A percentile compares a stretch with the other conserved stretches of the same genome.
Evolutionary conservation across 306 rosid species (phyloP).

Genomic region (Gillenia trifoliata): DNA sequence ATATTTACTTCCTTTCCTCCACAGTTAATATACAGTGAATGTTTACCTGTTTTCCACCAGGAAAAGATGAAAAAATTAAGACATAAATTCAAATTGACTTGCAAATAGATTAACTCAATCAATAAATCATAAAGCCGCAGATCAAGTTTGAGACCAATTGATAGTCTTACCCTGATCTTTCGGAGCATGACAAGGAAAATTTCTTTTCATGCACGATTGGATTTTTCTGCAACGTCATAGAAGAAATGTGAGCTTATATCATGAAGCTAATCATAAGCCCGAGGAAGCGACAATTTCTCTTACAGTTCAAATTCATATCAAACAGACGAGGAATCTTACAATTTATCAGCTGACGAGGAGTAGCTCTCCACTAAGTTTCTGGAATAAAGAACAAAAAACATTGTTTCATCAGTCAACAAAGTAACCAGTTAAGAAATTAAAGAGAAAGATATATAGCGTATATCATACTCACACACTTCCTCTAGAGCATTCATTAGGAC

Average conservation of each 20-base stretch:
- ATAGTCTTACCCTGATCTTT: conserved; percentile 40
- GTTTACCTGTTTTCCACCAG: conserved; percentile 34
- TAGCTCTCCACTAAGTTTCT: conserved; percentile 86
- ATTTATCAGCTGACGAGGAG: conserved; percentile 46
- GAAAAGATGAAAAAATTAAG: neutral
- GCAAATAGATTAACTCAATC: neutral
- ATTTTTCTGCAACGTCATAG: conserved; percentile 39
- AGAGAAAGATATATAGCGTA: conserved; percentile 1
- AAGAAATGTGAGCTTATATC: conserved; percentile 11
- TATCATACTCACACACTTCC: conserved; percentile 69
- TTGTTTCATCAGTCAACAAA: conserved; percentile 6
- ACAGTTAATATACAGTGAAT: conserved; percentile 70
- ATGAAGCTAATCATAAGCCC: conserved; percentile 10
- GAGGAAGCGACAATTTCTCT: conserved; percentile 5
- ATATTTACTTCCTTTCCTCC: conserved; percentile 72
- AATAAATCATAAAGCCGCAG: neutral
- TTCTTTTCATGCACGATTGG: conserved; percentile 57
- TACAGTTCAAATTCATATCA: neutral
- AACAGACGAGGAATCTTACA: conserved; percentile 43
- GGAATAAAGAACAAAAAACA: conserved; percentile 27
- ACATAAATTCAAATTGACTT: neutral
- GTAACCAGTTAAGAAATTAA: neutral
- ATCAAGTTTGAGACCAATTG: neutral
- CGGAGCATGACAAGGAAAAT: conserved; percentile 59
- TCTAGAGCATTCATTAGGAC: conserved; percentile 62